Evolutionary conservation across 2,329 filamentous ascomycete species (phyloP).

Genomic region (Stemphylium beticola): DNA sequence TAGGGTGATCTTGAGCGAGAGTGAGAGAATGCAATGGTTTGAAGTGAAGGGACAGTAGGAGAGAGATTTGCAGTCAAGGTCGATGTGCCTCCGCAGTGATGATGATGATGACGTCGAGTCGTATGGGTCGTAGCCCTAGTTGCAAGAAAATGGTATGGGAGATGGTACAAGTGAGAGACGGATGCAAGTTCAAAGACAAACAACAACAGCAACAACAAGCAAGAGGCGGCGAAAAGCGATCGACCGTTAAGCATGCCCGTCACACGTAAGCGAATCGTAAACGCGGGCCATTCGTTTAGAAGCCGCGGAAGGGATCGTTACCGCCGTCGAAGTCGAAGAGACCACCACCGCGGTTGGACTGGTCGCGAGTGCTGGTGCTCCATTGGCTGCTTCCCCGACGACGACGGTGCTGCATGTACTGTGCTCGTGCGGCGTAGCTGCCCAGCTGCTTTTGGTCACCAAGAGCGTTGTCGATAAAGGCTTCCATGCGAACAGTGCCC

Average conservation of each 20-base stretch:
- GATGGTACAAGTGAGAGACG: background rate
- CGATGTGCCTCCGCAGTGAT: conserved; percentile 1
- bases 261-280: conserved; percentile 15
- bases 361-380: conserved; percentile 44
- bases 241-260: conserved; percentile 18
- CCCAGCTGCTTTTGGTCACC: conserved; percentile 27
- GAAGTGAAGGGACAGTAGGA: conserved; percentile 1
- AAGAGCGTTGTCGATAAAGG: conserved; percentile 73
- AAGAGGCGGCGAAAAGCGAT: conserved; percentile 6
- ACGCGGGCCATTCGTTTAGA: conserved; percentile 26
- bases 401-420: conserved; percentile 34
- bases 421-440: conserved; percentile 21
- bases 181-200: conserved; percentile 4
- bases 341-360: conserved; percentile 33
- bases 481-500: conserved; percentile 94
- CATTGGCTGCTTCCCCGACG: conserved; percentile 46
- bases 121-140: conserved; percentile 4
- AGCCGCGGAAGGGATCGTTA: conserved; percentile 47
- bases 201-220: conserved; percentile 7
- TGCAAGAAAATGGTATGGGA: background rate
- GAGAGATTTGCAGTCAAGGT: background rate
- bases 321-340: conserved; percentile 41
- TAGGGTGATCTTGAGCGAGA: conserved; percentile 10
- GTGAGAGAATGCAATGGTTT: background rate
- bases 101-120: conserved; percentile 10